Evolutionary conservation across 306 rosid genomes (phyloP).

Genomic region (peach (Prunus persica)): Prunus_persica_NCBIv2 NC_034012.1:14037001-14037500

Average conservation of each 20-base stretch:
- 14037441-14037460: neutral
- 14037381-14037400: neutral
- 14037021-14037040: conserved; percentile 50
- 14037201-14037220: neutral
- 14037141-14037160: too few relatives aligned
- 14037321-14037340: neutral
- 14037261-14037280: neutral
- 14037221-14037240: neutral
- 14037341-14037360: conserved; percentile 3
- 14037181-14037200: neutral
- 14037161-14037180: neutral
- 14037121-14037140: too few relatives aligned
- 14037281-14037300: neutral
- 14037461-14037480: neutral
- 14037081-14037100: neutral
- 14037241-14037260: neutral
- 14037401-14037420: neutral
- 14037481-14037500: neutral
- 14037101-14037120: neutral
- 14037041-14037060: neutral
- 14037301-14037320: neutral
- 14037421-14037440: conserved; percentile 1
- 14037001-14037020: conserved; percentile 99
- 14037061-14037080: neutral
- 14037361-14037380: neutral